Evolutionary conservation across 2,329 filamentous ascomycete genomes (phyloP).

Genomic region (Exophiala oligosperma): DNA sequence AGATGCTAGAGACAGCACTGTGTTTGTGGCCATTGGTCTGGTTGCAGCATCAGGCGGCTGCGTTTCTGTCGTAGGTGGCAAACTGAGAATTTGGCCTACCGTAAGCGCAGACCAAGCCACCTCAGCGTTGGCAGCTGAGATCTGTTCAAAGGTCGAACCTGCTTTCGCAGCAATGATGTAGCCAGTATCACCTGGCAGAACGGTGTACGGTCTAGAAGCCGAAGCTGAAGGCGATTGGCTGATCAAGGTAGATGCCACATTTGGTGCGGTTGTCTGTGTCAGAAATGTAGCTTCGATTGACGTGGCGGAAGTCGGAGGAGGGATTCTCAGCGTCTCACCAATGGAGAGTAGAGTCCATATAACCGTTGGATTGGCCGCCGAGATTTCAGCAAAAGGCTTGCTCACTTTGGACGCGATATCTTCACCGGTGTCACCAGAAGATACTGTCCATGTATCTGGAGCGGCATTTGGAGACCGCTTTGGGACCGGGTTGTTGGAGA

Average conservation of each 20-base stretch:
- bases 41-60: neutral
- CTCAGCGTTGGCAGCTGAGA: conserved; percentile 10
- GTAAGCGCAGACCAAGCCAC: conserved; percentile 10
- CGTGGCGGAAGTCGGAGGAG: neutral
- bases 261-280: too few relatives aligned
- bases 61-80: neutral
- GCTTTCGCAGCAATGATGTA: conserved; percentile 5
- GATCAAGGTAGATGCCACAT: neutral
- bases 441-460: conserved; percentile 6
- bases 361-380: conserved; percentile 9
- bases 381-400: conserved; percentile 10
- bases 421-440: conserved; percentile 6
- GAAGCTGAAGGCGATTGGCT: neutral
- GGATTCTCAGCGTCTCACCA: conserved; percentile 5
- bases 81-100: neutral
- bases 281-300: too few relatives aligned
- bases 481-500: neutral
- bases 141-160: conserved; percentile 3
- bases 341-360: conserved; percentile 6
- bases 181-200: conserved; percentile 6
- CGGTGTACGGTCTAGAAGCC: conserved; percentile 4
- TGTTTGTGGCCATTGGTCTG: neutral
- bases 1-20: neutral
- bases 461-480: neutral
- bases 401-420: conserved; percentile 8